Evolutionary conservation across 768 basidiomycete species (phyloP).

Genomic region (Psilocybe subaeruginosa): DNA sequence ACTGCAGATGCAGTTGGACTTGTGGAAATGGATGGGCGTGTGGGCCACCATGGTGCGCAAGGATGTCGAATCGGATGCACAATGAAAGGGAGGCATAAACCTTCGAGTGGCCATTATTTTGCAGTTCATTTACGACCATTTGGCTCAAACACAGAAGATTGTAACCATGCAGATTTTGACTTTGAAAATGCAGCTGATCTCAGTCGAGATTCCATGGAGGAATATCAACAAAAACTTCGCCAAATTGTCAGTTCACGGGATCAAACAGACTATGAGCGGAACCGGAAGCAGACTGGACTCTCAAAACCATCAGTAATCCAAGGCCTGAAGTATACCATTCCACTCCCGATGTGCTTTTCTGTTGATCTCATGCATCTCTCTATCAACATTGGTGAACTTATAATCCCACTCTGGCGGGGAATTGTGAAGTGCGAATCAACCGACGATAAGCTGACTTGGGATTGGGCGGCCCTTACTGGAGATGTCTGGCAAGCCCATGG

Average conservation of each 20-base stretch:
- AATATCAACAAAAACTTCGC: conserved; percentile 16
- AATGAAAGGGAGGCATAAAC: conserved; percentile 33
- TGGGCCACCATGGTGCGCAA: conserved; percentile 31
- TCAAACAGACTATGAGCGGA: conserved; percentile 18
- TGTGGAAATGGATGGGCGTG: conserved; percentile 27
- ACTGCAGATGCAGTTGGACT: conserved; percentile 34
- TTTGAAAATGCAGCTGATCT: neutral
- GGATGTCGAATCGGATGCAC: conserved; percentile 37
- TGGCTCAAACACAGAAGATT: conserved; percentile 26
- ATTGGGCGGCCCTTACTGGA: conserved; percentile 28
- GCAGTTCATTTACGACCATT: conserved; percentile 29
- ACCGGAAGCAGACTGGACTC: conserved; percentile 32
- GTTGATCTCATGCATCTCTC: conserved; percentile 36
- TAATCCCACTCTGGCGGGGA: conserved; percentile 35
- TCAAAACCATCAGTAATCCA: conserved; percentile 33
- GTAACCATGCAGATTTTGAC: conserved; percentile 24
- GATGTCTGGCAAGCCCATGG: conserved; percentile 27
- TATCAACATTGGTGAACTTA: conserved; percentile 28
- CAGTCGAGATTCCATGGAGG: neutral
- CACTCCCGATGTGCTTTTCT: conserved; percentile 27
- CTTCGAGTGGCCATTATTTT: conserved; percentile 31
- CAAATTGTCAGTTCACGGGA: conserved; percentile 17
- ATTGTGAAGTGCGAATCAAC: conserved; percentile 22
- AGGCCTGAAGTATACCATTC: conserved; percentile 20
- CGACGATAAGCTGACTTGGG: conserved; percentile 24